Evolutionary conservation across 2,329 filamentous ascomycete genomes (phyloP), one percentile per base, ranked within the genome.

Genomic region (Pseudogymnoascus verrucosus): DNA sequence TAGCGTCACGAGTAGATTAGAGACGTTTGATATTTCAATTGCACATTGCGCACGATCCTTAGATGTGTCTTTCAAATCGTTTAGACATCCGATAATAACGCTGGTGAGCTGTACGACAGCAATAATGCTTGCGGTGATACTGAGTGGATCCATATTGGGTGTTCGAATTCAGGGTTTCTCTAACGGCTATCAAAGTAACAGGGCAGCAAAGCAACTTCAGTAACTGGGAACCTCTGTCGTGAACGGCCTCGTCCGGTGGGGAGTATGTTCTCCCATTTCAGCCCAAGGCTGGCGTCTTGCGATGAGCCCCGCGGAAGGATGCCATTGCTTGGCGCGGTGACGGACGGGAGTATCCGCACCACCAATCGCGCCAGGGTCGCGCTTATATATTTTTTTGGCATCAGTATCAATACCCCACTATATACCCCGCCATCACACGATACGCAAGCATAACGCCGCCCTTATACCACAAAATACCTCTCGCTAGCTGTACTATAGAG

Each of bases 21-120:
- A 62, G 23, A 26, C 19, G 14, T 54, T 51, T 62, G 23, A 62
- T 26, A 28, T 31, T 28, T 63, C 51, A 0, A 23, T 19, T n/a
- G 31, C 37, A 23, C 36, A 36, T 34, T 4, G 19, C 5, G 19
- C 14, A 61, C 44, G 34, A 10, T 60, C 62, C 12, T 60, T 60
- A 2, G 62, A 28, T 21, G 44, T 36, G 36, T 5, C 62, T 61
- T 63, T 60, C 12, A 63, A 16, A 21, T 61, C 31, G 26, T 21
- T 11, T 1, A 60, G n/a, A 14, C 12, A 63, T 23, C 10, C 31
- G 28, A 61, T 39, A n/a, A 61, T 19, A 37, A 36, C 21, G 14
- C 34, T 16, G 26, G 61, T 54, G 14, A 62, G 36, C 37, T 62
- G 40, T 21, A 62, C 21, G 11, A 62, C 19, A 21, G 61, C 61